Conservation (phyloP, 2,329 filamentous ascomycete species). For the Aspergillus versicolor region DNA sequence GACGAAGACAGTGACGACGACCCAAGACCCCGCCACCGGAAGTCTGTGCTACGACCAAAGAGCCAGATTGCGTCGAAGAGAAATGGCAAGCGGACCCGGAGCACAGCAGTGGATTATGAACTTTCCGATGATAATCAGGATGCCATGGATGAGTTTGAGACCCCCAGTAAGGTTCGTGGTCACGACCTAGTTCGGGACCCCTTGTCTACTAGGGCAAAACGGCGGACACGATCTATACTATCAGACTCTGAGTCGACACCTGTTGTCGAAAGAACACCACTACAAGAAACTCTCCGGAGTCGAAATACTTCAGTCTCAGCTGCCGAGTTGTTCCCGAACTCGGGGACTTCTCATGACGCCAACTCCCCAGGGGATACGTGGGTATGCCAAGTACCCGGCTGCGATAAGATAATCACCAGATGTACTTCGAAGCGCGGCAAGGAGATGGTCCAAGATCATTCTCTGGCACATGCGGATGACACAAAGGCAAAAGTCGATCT, state of each 20-base stretch:
- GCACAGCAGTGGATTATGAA: slow-evolving; percentile 23
- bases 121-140: slow-evolving; percentile 33
- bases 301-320: slow-evolving; percentile 21
- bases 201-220: slow-evolving; percentile 30
- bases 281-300: slow-evolving; percentile 29
- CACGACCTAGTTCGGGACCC: slow-evolving; percentile 35
- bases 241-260: slow-evolving; percentile 25
- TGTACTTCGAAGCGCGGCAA: slow-evolving; percentile 33
- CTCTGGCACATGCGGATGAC: slow-evolving; percentile 35
- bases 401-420: slow-evolving; percentile 33
- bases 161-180: slow-evolving; percentile 34
- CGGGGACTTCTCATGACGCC: slow-evolving; percentile 11
- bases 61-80: slow-evolving; percentile 39
- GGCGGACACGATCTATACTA: slow-evolving; percentile 30
- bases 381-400: slow-evolving; percentile 33
- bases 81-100: slow-evolving; percentile 43
- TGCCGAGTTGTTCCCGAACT: slow-evolving; percentile 13
- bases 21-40: slow-evolving; percentile 34
- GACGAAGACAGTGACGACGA: slow-evolving; percentile 31
- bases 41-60: slow-evolving; percentile 47
- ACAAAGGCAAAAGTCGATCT: slow-evolving; percentile 37
- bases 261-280: slow-evolving; percentile 25
- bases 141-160: slow-evolving; percentile 29
- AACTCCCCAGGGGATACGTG: slow-evolving; percentile 31
- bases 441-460: slow-evolving; percentile 34